These are phyloP conservation scores for Stentor coeruleus DNA, from an alignment of 73 alveolate genomes.

Conservation along the genomic window DNA sequence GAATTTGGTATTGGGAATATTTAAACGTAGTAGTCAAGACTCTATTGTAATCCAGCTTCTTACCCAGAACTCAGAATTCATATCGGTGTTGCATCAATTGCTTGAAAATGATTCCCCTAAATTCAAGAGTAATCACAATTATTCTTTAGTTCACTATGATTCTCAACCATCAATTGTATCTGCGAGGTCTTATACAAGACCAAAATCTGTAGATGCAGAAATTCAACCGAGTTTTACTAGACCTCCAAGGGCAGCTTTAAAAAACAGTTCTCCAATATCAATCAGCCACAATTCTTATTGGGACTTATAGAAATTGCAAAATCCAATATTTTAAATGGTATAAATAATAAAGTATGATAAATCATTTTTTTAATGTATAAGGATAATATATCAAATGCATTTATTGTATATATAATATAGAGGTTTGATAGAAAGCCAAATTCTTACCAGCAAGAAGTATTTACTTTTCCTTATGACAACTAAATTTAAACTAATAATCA, in stretches of 20 bases:
- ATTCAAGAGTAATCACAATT: neutral
- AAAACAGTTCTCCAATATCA: neutral
- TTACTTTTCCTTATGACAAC: no score
- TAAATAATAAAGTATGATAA: no score
- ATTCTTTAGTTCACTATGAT: neutral
- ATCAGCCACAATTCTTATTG: neutral
- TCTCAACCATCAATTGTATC: neutral
- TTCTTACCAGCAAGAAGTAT: no score
- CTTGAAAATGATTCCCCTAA: neutral
- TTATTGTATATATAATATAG: no score
- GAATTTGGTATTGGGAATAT: neutral
- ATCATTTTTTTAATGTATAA: no score
- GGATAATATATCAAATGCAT: no score
- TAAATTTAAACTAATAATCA: no score
- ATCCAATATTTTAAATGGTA: no score
- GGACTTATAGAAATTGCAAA: no score
- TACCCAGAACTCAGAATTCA: neutral
- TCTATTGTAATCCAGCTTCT: constrained; percentile 6
- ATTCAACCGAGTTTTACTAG: neutral
- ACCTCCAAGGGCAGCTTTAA: neutral
- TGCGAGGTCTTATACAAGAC: neutral
- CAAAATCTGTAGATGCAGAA: neutral
- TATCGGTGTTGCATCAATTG: neutral
- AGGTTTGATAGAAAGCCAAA: no score
- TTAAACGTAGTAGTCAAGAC: constrained; percentile 16